Conservation (phyloP, 2,329 filamentous ascomycete genomes). For the Talaromyces sp. region DNA sequence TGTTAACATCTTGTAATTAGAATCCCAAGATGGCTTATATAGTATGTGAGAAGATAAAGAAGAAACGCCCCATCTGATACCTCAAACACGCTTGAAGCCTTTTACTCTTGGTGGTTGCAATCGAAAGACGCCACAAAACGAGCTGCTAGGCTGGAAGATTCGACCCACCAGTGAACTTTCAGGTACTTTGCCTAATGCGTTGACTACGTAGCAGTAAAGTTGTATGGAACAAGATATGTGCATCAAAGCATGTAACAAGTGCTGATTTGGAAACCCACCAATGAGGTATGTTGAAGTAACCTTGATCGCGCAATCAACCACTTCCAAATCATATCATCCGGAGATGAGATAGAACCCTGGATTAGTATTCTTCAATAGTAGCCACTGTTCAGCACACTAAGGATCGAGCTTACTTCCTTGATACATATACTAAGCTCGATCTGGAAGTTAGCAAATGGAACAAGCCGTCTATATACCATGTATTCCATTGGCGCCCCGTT, state of each 20-base stretch:
- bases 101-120: background rate
- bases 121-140: conserved; percentile 2
- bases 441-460: background rate
- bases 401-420: background rate
- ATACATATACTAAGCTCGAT: background rate
- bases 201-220: background rate
- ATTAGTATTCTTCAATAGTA: background rate
- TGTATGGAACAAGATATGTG: background rate
- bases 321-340: background rate
- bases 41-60: background rate
- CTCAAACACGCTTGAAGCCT: background rate
- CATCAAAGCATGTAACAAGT: background rate
- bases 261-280: background rate
- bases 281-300: background rate
- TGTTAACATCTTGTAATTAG: too few species aligned
- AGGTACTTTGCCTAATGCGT: background rate
- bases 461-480: background rate
- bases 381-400: background rate
- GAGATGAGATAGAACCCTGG: background rate
- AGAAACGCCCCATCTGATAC: background rate
- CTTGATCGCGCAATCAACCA: background rate
- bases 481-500: background rate
- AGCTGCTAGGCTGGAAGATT: background rate
- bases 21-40: too few species aligned
- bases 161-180: background rate